Evolutionary conservation across 2,329 filamentous ascomycete species (phyloP).

Genomic region (Biscogniauxia sp.): DNA sequence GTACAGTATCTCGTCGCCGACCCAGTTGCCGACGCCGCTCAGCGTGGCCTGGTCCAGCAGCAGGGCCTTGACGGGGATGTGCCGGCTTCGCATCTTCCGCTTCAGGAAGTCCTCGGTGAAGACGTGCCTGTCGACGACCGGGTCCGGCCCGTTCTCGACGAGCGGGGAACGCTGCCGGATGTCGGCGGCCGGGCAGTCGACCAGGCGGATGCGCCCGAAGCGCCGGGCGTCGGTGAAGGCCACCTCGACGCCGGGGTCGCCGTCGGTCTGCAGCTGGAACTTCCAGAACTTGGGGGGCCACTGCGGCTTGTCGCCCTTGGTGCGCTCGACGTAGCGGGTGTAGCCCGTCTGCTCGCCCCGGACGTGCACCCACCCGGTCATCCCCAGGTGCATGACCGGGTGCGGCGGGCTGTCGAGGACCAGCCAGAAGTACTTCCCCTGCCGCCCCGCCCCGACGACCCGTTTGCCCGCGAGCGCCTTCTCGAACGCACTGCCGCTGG

Average conservation of each 20-base stretch:
- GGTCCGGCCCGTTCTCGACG: conserved; percentile 91
- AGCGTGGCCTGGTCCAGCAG: conserved; percentile 85
- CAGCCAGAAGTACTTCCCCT: conserved; percentile 96
- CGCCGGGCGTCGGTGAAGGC: conserved; percentile 85
- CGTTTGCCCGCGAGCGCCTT: conserved; percentile 72
- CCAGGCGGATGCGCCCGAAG: conserved; percentile 74
- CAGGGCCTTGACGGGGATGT: conserved; percentile 84
- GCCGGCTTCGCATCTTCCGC: conserved; percentile 70
- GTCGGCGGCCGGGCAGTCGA: conserved; percentile 73
- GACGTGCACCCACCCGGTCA: conserved; percentile 86
- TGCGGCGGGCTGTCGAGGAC: conserved; percentile 77
- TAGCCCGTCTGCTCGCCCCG: conserved; percentile 74
- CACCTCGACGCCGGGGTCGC: conserved; percentile 52
- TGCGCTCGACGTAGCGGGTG: conserved; percentile 76
- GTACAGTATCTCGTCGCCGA: conserved; percentile 90
- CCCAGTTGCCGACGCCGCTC: conserved; percentile 95
- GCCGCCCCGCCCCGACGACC: conserved; percentile 68
- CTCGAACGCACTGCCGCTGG: conserved; percentile 71
- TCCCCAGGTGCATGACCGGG: conserved; percentile 83
- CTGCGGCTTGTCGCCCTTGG: conserved; percentile 57
- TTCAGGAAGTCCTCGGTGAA: conserved; percentile 75
- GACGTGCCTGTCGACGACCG: conserved; percentile 74
- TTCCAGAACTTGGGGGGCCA: conserved; percentile 95
- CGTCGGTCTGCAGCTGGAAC: conserved; percentile 69
- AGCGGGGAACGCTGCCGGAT: conserved; percentile 77